Conservation (phyloP, 371 early-diverging fungal genomes). For the Syncephalastrum monosporum region DNA sequence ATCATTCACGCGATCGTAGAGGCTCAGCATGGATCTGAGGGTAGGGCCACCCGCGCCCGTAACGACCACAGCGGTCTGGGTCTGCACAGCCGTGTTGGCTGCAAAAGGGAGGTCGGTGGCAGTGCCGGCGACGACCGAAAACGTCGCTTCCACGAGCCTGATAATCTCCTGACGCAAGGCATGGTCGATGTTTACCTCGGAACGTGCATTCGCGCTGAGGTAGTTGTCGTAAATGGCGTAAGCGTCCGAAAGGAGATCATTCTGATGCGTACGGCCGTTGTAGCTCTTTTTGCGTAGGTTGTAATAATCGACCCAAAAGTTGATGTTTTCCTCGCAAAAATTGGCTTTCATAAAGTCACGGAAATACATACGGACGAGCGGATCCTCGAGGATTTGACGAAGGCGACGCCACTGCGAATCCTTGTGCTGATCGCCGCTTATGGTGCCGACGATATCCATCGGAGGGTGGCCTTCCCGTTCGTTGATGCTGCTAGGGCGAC, state of each 20-base stretch:
- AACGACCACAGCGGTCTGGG: constrained; percentile 11
- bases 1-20: constrained; percentile 63
- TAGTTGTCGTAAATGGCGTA: constrained; percentile 58
- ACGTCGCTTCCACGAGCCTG: constrained; percentile 28
- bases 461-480: constrained; percentile 97
- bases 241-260: constrained; percentile 46
- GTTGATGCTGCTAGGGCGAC: constrained; percentile 55
- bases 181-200: constrained; percentile 60
- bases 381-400: constrained; percentile 55
- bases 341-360: constrained; percentile 59
- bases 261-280: constrained; percentile 5
- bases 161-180: constrained; percentile 39
- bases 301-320: constrained; percentile 63
- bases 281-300: constrained; percentile 26
- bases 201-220: constrained; percentile 43
- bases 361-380: constrained; percentile 54
- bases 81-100: constrained; percentile 8
- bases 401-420: constrained; percentile 58
- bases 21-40: constrained; percentile 25
- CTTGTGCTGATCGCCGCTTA: constrained; percentile 18
- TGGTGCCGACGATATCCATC: neutral
- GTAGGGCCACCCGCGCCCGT: constrained; percentile 12
- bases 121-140: constrained; percentile 16
- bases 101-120: constrained; percentile 16
- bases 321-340: constrained; percentile 72